Percentiles rank a stretch among this genome's conserved stretches.
These are phyloP conservation scores for Xylariaceae sp. DNA, from an alignment of 2,329 filamentous ascomycete species.

Conservation along the genomic window DNA sequence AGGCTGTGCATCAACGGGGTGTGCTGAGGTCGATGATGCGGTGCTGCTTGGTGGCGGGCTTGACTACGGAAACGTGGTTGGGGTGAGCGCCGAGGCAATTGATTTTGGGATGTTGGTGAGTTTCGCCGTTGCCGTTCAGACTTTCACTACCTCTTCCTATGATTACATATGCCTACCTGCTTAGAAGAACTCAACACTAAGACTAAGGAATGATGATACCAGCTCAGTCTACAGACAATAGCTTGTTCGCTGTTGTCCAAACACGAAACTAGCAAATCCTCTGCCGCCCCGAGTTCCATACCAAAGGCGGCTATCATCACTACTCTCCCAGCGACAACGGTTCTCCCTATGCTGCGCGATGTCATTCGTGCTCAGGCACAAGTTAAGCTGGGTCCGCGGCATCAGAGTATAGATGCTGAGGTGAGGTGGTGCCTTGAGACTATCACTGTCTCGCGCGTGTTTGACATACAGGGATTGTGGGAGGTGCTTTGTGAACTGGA, in stretches of 20 bases:
- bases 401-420: conserved; percentile 16
- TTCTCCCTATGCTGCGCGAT: conserved; percentile 41
- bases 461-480: conserved; percentile 55
- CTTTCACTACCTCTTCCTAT: neutral
- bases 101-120: conserved; percentile 46
- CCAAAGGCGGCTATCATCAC: conserved; percentile 43
- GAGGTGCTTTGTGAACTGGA: conserved; percentile 53
- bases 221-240: conserved; percentile 47
- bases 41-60: conserved; percentile 44
- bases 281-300: neutral
- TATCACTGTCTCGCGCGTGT: conserved; percentile 53
- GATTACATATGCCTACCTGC: too few relatives aligned
- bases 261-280: conserved; percentile 3
- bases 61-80: conserved; percentile 49
- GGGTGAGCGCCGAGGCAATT: conserved; percentile 50
- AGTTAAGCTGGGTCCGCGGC: conserved; percentile 15
- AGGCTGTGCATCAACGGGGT: conserved; percentile 41
- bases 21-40: conserved; percentile 44
- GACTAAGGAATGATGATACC: too few relatives aligned
- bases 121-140: conserved; percentile 6
- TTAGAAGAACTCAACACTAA: too few relatives aligned
- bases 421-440: conserved; percentile 42
- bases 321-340: conserved; percentile 38
- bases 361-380: conserved; percentile 36
- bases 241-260: conserved; percentile 36